A percentile compares a stretch with the other conserved stretches of the same genome.
phyloP scores from a whole-genome alignment of 192 early-diverging fungal species.

The Funneliformis geosporum region DNA sequence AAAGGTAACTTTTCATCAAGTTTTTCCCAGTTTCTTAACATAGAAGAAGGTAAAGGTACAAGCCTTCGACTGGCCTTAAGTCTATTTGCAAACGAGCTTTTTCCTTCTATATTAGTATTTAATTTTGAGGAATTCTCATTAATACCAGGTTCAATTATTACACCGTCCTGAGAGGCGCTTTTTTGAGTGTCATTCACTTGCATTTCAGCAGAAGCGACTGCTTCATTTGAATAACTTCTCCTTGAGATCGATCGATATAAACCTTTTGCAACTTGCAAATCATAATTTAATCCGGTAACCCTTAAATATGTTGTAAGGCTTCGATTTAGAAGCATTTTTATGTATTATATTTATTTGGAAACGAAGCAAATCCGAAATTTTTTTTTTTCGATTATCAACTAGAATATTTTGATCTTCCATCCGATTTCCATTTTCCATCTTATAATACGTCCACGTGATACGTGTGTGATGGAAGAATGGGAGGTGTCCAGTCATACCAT shows the following conservation, averaged over 20 bases:
- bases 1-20: background rate
- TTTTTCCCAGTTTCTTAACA: background rate
- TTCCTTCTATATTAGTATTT: background rate
- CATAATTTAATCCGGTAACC: background rate
- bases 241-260: background rate
- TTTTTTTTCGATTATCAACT: too few relatives aligned
- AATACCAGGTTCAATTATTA: background rate
- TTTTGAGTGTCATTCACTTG: background rate
- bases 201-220: background rate
- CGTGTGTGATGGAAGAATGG: too few relatives aligned
- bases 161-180: background rate
- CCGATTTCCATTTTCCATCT: too few relatives aligned
- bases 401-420: too few relatives aligned
- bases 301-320: background rate
- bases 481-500: too few relatives aligned
- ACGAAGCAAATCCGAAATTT: too few relatives aligned
- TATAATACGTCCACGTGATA: too few relatives aligned
- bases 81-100: background rate
- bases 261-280: background rate
- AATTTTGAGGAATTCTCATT: background rate
- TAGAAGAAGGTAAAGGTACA: background rate
- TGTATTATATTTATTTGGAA: too few relatives aligned
- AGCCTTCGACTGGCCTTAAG: background rate
- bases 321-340: background rate
- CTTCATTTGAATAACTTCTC: background rate